phyloP scores from a whole-genome alignment of 495 filamentous ascomycete genomes.

The Astrocystis sublimbata region DNA sequence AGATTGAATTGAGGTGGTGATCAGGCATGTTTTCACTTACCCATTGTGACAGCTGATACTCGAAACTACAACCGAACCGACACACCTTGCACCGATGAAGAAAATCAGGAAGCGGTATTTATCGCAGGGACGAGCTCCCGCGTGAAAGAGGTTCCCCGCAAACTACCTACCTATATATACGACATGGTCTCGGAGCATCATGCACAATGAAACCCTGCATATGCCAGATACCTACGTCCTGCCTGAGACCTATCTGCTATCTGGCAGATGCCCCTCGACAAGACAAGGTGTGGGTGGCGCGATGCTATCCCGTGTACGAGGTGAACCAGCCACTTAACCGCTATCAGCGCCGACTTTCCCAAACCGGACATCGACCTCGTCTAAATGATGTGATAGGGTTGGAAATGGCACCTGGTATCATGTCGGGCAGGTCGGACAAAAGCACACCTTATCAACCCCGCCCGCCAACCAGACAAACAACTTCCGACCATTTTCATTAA shows the following conservation, averaged over 20 bases:
- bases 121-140: neutral
- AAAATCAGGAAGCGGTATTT: too few species aligned
- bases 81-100: neutral
- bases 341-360: neutral
- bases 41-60: neutral
- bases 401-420: too few species aligned
- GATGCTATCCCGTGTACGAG: neutral
- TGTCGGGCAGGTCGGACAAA: too few species aligned
- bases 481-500: too few species aligned
- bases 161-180: too few species aligned
- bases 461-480: too few species aligned
- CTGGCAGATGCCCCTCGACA: neutral
- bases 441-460: too few species aligned
- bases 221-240: too few species aligned
- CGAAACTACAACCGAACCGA: neutral
- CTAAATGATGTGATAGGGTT: too few species aligned
- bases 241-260: too few species aligned
- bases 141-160: neutral
- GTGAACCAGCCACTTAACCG: neutral
- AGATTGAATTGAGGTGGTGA: neutral
- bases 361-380: too few species aligned
- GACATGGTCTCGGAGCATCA: neutral
- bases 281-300: conserved; percentile 5
- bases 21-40: neutral
- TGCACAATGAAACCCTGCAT: too few species aligned